Evolutionary conservation across 768 basidiomycete species (phyloP).

Genomic region (Crassisporium funariophilum): DNA sequence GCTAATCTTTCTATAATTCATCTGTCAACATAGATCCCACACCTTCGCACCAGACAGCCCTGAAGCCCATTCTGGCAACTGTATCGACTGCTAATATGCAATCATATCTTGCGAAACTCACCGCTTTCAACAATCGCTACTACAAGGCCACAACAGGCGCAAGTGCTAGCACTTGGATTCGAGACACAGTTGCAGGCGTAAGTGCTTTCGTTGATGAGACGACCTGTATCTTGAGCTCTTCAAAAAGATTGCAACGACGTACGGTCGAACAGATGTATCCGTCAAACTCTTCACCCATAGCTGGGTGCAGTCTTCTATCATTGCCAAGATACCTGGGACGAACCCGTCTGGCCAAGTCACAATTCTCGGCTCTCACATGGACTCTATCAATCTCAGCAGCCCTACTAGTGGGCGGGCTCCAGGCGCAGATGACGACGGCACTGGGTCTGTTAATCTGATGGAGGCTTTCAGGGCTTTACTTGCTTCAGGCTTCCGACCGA

Average conservation of each 20-base stretch:
- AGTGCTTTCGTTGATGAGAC: slow-evolving; percentile 9
- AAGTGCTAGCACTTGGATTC: slow-evolving; percentile 40
- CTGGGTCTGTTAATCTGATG: slow-evolving; percentile 45
- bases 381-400: slow-evolving; percentile 41
- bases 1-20: too few species aligned
- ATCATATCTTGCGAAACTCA: slow-evolving; percentile 34
- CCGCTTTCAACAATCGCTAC: slow-evolving; percentile 46
- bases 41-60: slow-evolving; percentile 30
- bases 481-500: slow-evolving; percentile 38
- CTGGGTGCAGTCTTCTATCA: slow-evolving; percentile 37
- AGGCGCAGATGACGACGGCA: slow-evolving; percentile 54
- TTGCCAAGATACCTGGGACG: slow-evolving; percentile 39
- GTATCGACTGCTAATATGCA: slow-evolving; percentile 37
- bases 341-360: slow-evolving; percentile 31
- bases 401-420: slow-evolving; percentile 45
- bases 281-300: slow-evolving; percentile 33
- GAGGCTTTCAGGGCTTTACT: slow-evolving; percentile 45
- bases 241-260: slow-evolving; percentile 24
- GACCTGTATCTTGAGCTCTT: background rate
- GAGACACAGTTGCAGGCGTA: slow-evolving; percentile 32
- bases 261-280: slow-evolving; percentile 30
- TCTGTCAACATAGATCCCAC: slow-evolving; percentile 31
- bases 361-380: slow-evolving; percentile 45
- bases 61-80: slow-evolving; percentile 28
- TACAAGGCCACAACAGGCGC: slow-evolving; percentile 41